phyloP scores from a whole-genome alignment of 106 monocot species.

The Phalaenopsis equestris region DNA sequence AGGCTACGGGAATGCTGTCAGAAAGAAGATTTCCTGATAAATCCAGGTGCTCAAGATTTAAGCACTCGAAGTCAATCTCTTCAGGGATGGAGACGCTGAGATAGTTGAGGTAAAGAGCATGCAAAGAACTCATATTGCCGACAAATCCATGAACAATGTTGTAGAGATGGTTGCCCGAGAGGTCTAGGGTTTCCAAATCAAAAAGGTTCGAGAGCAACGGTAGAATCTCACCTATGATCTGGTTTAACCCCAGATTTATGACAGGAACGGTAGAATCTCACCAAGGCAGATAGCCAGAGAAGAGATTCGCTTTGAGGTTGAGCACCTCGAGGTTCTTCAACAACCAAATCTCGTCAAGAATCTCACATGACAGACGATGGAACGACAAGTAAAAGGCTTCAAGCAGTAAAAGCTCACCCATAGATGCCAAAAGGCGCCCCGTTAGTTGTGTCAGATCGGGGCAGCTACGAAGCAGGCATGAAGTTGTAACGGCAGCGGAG shows the following conservation, averaged over 20 bases:
- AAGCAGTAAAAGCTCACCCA: conserved; percentile 22
- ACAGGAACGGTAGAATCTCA: conserved; percentile 21
- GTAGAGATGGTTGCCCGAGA: conserved; percentile 61
- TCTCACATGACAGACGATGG: conserved; percentile 23
- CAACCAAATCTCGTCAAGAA: conserved; percentile 27
- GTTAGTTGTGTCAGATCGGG: conserved; percentile 15
- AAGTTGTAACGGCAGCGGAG: conserved; percentile 8
- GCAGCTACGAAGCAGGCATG: conserved; percentile 9
- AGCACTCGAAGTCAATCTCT: conserved; percentile 31
- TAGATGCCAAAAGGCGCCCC: conserved; percentile 13
- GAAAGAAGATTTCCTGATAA: conserved; percentile 42
- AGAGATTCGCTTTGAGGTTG: conserved; percentile 28
- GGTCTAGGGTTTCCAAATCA: conserved; percentile 51
- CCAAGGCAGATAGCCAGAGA: conserved; percentile 43
- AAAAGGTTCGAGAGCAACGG: conserved; percentile 22
- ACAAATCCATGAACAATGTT: conserved; percentile 43
- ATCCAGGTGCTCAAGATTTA: conserved; percentile 37
- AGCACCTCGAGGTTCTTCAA: conserved; percentile 20
- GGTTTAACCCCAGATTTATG: conserved; percentile 47
- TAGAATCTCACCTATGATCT: conserved; percentile 49
- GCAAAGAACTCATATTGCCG: conserved; percentile 20
- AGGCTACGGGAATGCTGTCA: conserved; percentile 49
- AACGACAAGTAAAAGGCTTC: conserved; percentile 31
- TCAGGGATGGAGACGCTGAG: conserved; percentile 40
- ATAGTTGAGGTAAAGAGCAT: conserved; percentile 30